Base-by-base conservation (phyloP, 2,329 filamentous ascomycete genomes). In the Aureobasidium sp. region DNA sequence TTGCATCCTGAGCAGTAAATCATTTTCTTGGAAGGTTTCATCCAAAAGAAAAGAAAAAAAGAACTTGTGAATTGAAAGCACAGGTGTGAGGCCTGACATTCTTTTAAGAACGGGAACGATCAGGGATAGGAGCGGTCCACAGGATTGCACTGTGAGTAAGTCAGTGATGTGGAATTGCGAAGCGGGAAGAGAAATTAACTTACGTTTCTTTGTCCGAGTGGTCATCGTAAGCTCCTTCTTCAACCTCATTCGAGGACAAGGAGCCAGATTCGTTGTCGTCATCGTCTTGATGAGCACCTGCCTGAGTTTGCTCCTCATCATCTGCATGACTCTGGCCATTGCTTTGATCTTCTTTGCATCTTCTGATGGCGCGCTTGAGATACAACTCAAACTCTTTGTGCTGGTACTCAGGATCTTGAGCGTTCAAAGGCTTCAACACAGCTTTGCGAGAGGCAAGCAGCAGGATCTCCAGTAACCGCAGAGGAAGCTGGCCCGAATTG, bases 351-450 rank as follows among this genome's bases (percentile, higher is more conserved):
- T 48, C 32, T 7, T 48, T 58, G 32, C 25, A 48, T 25, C 27
- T 37, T 6, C 27, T n/a, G 16, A 58, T 48, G 39, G 57, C 57
- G 10, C 57, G 48, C 25, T 49, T 59, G 25, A 59, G 36, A 16
- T 42, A 42, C 9, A 50, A 11, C 29, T 59, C 57, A 50, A 59
- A 59, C 9, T 59, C 57, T 27, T 50, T 49, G 27, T 50, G 44
- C 8, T 42, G 9, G 36, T 49, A 59, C n/a, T 59, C 57, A 8
- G 45, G 57, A 2, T 59, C 36, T 2, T 34, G 13, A 1, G 1
- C 4, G 15, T 32, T 11, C 45, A 50, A 10, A 0, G 57, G 34
- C 57, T 59, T 59, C 8, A 59, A 16, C 15, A 59, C 57, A 34
- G 57, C 57, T 10, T 49, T 59, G 27, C 27, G 25, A 5, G 57